Evolutionary conservation across 1,284 basidiomycete genomes (phyloP).

Genomic region (Ceratobasidium sp.): DNA sequence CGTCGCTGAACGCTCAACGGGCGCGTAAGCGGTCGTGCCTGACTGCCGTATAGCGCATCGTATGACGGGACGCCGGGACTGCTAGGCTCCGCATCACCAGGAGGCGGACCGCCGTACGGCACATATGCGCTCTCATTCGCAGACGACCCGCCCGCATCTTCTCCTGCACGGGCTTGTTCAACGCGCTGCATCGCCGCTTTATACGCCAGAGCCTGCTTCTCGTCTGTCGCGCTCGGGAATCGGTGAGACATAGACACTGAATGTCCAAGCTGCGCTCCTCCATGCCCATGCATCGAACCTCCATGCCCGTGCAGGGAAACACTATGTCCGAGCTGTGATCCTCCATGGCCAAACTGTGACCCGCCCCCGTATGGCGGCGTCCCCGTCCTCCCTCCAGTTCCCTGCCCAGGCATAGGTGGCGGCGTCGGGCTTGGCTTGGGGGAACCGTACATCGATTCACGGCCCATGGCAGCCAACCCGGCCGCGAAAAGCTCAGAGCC

Average conservation of each 20-base stretch:
- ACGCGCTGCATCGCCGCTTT: conserved; percentile 34
- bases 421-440: conserved; percentile 1
- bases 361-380: conserved; percentile 1
- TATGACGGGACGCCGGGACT: conserved; percentile 36
- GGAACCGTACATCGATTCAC: conserved; percentile 28
- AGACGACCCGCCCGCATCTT: conserved; percentile 11
- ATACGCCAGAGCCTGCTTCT: conserved; percentile 30
- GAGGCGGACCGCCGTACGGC: neutral
- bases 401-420: conserved; percentile 8
- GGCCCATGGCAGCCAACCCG: conserved; percentile 36
- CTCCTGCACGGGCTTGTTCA: conserved; percentile 23
- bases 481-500: conserved; percentile 32
- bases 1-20: conserved; percentile 32
- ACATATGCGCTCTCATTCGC: neutral
- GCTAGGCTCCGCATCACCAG: neutral
- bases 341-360: no score
- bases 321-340: conserved; percentile 16
- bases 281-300: neutral
- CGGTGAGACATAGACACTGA: neutral
- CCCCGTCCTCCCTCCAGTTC: neutral
- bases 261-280: neutral
- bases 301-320: neutral
- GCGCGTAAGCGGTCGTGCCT: conserved; percentile 17
- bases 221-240: conserved; percentile 27
- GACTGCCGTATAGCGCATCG: conserved; percentile 19